phyloP scores from a whole-genome alignment of 306 rosid species.

The Pyrus bretschneideri region DNA sequence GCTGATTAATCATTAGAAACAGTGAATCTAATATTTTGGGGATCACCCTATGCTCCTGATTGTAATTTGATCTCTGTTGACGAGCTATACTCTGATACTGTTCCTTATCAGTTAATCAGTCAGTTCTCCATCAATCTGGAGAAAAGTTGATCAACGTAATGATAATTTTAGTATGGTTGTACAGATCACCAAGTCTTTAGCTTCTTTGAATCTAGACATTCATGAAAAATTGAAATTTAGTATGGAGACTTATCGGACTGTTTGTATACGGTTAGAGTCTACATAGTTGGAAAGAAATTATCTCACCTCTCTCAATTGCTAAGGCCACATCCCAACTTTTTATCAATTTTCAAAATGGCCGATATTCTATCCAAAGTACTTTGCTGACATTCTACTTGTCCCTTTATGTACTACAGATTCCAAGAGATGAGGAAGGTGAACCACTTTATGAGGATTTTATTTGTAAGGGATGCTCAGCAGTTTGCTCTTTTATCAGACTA shows the following conservation, averaged over 20 bases:
- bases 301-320: background rate
- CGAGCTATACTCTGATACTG: too few relatives aligned
- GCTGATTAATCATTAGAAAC: background rate
- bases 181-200: background rate
- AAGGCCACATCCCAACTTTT: background rate
- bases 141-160: background rate
- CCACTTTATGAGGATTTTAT: constrained; percentile 81
- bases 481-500: constrained; percentile 56
- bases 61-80: background rate
- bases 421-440: constrained; percentile 93
- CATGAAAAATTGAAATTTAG: background rate
- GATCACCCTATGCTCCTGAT: background rate
- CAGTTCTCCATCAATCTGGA: background rate
- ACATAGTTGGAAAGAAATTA: too few relatives aligned
- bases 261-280: background rate
- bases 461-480: constrained; percentile 69
- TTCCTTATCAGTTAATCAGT: background rate
- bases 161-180: background rate
- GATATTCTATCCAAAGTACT: background rate
- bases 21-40: background rate
- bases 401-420: constrained; percentile 47
- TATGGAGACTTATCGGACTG: background rate
- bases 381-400: background rate
- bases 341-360: background rate
- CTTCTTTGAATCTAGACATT: background rate